Conservation (phyloP, 1,139 yeast genomes). For the Taphrina sp. region DNA sequence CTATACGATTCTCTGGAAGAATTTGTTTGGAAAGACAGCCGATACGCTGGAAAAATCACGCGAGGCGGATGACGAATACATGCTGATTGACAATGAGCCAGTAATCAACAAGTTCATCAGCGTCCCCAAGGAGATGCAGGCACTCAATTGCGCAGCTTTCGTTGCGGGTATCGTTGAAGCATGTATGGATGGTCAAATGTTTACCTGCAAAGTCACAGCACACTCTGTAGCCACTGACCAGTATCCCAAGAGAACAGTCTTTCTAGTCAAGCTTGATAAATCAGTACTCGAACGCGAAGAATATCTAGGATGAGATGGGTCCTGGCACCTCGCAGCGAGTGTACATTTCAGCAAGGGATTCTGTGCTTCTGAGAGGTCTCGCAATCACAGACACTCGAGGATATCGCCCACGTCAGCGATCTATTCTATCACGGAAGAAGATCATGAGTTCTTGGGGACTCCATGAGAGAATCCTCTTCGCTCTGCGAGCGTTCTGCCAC, state of each 20-base stretch:
- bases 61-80: conserved; percentile 73
- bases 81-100: conserved; percentile 81
- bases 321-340: background rate
- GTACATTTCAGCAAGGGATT: no score
- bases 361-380: no score
- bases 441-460: no score
- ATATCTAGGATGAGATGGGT: conserved; percentile 33
- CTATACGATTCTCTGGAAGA: conserved; percentile 77
- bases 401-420: no score
- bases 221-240: conserved; percentile 73
- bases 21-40: conserved; percentile 77
- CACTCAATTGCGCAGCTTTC: conserved; percentile 78
- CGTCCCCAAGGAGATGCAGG: conserved; percentile 76
- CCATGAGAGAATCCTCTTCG: no score
- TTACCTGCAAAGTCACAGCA: conserved; percentile 82
- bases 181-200: conserved; percentile 73
- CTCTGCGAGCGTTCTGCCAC: no score
- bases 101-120: conserved; percentile 71
- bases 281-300: conserved; percentile 40
- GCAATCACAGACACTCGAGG: no score
- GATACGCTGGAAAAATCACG: conserved; percentile 86
- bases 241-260: conserved; percentile 72
- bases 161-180: conserved; percentile 93
- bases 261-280: conserved; percentile 64
- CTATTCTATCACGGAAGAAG: no score